These are phyloP conservation scores for Saccharum spontaneum DNA, from an alignment of 176 grass and related monocot species.

Conservation along the genomic window DNA sequence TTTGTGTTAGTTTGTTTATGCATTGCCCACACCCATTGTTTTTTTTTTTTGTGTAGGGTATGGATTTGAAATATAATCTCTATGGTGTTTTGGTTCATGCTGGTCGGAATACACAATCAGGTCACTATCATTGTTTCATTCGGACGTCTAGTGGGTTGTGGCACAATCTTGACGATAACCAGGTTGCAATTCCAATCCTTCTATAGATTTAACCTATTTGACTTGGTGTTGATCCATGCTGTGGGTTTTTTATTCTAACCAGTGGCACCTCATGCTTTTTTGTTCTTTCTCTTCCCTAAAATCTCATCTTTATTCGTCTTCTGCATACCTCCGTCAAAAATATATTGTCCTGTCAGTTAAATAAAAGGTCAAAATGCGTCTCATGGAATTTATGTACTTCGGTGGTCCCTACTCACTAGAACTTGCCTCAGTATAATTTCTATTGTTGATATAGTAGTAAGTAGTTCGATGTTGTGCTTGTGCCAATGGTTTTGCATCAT, in stretches of 20 bases:
- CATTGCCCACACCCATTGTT: not conserved
- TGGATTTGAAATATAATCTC: constrained; percentile 80
- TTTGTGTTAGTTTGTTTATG: not conserved
- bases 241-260: not conserved
- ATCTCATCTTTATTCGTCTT: not conserved
- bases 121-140: constrained; percentile 96
- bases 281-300: not conserved
- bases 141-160: constrained; percentile 93
- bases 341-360: not conserved
- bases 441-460: not conserved
- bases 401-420: not conserved
- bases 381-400: not conserved
- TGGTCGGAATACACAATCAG: constrained; percentile 86
- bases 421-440: not conserved
- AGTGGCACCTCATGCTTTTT: not conserved
- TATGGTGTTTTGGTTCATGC: constrained; percentile 97
- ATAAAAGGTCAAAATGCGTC: not conserved
- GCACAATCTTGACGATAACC: constrained; percentile 98
- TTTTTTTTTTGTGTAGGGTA: constrained; percentile 41
- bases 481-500: not conserved
- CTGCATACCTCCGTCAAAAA: not conserved
- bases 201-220: constrained; percentile 15
- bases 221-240: constrained; percentile 2
- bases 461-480: not conserved
- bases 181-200: constrained; percentile 47